Evolutionary conservation across 768 basidiomycete species (phyloP).

Genomic region (Auricularia auricula-judae): DNA sequence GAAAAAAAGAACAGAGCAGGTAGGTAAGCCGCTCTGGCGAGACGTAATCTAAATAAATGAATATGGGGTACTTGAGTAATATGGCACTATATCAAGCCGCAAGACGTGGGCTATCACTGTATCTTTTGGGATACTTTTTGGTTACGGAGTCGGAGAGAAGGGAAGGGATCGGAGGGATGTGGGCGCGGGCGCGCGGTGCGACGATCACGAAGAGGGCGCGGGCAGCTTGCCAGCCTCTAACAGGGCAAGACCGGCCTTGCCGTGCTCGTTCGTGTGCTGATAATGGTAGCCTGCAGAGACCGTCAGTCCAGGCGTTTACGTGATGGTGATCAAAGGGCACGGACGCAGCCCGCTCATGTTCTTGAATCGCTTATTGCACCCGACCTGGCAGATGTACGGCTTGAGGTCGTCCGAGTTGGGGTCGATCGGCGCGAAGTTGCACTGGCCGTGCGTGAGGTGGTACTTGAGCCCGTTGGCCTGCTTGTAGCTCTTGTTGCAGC

Average conservation of each 20-base stretch:
- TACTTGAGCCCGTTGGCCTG: conserved; percentile 94
- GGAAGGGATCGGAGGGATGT: too few species aligned
- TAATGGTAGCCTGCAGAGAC: conserved; percentile 60
- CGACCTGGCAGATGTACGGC: conserved; percentile 85
- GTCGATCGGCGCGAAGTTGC: conserved; percentile 86
- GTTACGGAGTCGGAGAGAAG: too few species aligned
- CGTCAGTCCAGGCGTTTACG: too few species aligned
- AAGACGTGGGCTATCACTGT: too few species aligned
- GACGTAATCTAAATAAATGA: too few species aligned
- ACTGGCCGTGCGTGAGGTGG: conserved; percentile 86
- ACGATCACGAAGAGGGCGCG: neutral
- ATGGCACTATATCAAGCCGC: too few species aligned
- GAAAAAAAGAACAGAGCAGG: too few species aligned
- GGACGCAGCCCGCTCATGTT: conserved; percentile 90
- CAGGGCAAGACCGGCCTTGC: conserved; percentile 74
- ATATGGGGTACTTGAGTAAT: too few species aligned
- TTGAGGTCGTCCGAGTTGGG: conserved; percentile 42
- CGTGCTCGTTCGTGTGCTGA: conserved; percentile 93
- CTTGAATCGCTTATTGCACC: conserved; percentile 83
- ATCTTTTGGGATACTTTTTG: too few species aligned
- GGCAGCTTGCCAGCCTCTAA: conserved; percentile 59
- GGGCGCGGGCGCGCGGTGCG: too few species aligned
- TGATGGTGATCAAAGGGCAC: conserved; percentile 6
- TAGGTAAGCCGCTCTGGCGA: too few species aligned
- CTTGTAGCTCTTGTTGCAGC: conserved; percentile 94